Evolutionary conservation across 352 stramenopile species (phyloP).

Genomic region (Globisporangium lucens): DNA sequence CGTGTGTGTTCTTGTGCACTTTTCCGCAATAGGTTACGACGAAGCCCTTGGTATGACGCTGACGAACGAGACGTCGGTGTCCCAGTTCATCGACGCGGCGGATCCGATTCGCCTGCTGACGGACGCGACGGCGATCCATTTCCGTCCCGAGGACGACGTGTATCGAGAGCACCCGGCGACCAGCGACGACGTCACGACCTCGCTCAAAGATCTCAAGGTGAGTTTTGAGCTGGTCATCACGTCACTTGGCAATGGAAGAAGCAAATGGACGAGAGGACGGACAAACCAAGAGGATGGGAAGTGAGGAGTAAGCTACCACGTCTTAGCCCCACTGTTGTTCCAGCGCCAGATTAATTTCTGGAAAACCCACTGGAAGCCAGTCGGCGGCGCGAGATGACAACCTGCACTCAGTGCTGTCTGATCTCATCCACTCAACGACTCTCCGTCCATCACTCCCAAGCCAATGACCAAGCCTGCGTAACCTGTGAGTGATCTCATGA

Average conservation of each 20-base stretch:
- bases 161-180: conserved; percentile 80
- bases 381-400: conserved; percentile 57
- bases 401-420: conserved; percentile 71
- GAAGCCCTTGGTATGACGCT: conserved; percentile 82
- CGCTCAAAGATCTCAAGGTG: conserved; percentile 92
- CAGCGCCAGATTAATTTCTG: conserved; percentile 85
- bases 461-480: background rate
- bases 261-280: no score
- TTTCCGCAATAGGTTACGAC: conserved; percentile 85
- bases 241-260: background rate
- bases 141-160: conserved; percentile 79
- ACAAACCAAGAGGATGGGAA: conserved; percentile 22
- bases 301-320: conserved; percentile 80
- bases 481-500: background rate
- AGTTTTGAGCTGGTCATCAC: conserved; percentile 2
- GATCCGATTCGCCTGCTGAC: conserved; percentile 96
- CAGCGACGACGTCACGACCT: conserved; percentile 73
- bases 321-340: conserved; percentile 88
- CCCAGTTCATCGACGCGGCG: conserved; percentile 82
- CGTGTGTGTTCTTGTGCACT: conserved; percentile 2
- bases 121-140: conserved; percentile 92
- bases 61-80: conserved; percentile 80
- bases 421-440: conserved; percentile 29
- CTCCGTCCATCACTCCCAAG: background rate
- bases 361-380: conserved; percentile 90